Conservation (phyloP, 78 protist species). For the Emiliania huxleyi region DNA sequence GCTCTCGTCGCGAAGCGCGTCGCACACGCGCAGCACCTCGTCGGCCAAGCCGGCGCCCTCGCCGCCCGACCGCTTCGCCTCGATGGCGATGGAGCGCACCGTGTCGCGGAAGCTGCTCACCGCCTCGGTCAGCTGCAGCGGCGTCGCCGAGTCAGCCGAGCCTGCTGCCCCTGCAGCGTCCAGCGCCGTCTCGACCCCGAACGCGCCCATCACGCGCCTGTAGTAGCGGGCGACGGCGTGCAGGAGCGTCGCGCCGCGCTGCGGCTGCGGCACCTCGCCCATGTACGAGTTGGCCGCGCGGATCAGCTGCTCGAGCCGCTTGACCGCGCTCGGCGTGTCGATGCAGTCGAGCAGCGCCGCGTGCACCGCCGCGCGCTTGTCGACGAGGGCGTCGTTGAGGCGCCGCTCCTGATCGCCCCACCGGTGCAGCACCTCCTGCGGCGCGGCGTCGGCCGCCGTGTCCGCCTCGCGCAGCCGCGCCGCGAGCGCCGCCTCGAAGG, state of each 20-base stretch:
- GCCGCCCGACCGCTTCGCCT: neutral
- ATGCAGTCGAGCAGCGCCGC: slow-evolving; percentile 61
- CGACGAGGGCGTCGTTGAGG: neutral
- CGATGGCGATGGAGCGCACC: neutral
- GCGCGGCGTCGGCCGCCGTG: neutral
- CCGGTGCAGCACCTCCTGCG: neutral
- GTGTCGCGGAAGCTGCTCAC: neutral
- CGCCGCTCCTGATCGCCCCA: neutral
- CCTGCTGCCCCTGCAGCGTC: neutral
- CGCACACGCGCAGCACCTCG: neutral
- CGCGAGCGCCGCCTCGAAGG: neutral
- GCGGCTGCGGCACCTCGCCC: neutral
- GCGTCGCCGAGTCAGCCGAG: neutral
- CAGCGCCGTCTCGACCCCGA: neutral
- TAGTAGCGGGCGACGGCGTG: slow-evolving; percentile 33
- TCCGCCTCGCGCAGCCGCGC: neutral
- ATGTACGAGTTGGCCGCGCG: neutral
- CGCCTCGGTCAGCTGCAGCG: neutral
- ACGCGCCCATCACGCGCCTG: neutral
- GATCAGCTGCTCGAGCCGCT: neutral
- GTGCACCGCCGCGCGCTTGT: neutral
- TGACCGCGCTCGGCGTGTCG: slow-evolving; percentile 81
- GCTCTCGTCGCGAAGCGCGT: neutral
- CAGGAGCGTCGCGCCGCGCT: neutral
- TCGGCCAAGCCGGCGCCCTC: neutral